Conservation (phyloP, 2,329 filamentous ascomycete species). For the Rhinocladiella mackenziei region DNA sequence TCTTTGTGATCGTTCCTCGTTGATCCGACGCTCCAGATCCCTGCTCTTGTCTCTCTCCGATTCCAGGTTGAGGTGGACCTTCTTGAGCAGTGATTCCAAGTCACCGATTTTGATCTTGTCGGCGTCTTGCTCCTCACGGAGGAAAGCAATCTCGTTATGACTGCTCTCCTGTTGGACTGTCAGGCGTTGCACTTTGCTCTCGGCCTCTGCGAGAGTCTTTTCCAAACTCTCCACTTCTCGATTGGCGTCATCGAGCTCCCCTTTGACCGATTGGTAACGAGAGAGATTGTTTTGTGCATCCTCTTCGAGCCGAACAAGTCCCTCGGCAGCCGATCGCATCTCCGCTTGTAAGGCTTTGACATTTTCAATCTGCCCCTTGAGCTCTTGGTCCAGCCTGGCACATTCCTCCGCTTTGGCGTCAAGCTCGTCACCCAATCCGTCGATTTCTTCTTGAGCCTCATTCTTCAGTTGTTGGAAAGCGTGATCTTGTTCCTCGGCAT, state of each 20-base stretch:
- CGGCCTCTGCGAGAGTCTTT: constrained; percentile 75
- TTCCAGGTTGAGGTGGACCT: constrained; percentile 71
- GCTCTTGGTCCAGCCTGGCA: constrained; percentile 64
- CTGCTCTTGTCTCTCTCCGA: constrained; percentile 75
- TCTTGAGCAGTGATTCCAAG: constrained; percentile 76
- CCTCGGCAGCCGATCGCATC: constrained; percentile 87
- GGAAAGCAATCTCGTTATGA: constrained; percentile 88
- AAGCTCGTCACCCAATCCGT: constrained; percentile 58
- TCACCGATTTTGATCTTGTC: constrained; percentile 99
- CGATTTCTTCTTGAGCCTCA: constrained; percentile 58
- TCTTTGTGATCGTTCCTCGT: constrained; percentile 76
- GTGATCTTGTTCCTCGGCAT: constrained; percentile 62
- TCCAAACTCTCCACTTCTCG: constrained; percentile 83
- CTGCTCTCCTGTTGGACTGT: constrained; percentile 89
- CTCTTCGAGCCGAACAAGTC: constrained; percentile 80
- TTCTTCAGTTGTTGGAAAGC: constrained; percentile 50
- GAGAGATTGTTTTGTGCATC: constrained; percentile 75
- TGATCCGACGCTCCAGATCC: constrained; percentile 70
- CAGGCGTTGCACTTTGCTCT: constrained; percentile 80
- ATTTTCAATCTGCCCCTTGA: constrained; percentile 76
- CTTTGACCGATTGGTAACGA: constrained; percentile 76
- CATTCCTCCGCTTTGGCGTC: constrained; percentile 70
- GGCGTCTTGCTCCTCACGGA: constrained; percentile 91
- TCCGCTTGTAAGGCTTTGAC: constrained; percentile 88
- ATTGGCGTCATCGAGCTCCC: constrained; percentile 77